A percentile compares a stretch with the other conserved stretches of the same genome.
phyloP scores from a whole-genome alignment of 768 basidiomycete species.

The Amanita pseudoporphyria region DNA sequence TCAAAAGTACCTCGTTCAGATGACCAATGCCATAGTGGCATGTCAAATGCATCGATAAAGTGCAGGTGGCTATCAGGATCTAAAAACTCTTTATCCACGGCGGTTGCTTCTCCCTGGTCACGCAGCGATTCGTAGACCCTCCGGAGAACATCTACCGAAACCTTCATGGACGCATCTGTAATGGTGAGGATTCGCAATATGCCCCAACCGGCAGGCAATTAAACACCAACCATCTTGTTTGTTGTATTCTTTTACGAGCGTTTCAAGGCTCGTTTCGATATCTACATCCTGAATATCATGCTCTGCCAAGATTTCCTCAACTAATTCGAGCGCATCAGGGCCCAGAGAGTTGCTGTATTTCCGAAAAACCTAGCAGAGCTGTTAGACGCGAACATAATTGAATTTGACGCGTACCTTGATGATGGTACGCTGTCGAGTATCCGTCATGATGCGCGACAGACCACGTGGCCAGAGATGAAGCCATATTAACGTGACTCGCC shows the following conservation, averaged over 20 bases:
- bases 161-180: conserved; percentile 76
- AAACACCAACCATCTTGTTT: conserved; percentile 67
- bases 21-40: conserved; percentile 94
- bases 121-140: conserved; percentile 72
- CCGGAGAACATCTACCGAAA: conserved; percentile 54
- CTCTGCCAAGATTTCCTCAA: conserved; percentile 61
- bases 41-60: conserved; percentile 86
- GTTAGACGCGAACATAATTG: not conserved
- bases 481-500: not conserved
- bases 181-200: not conserved
- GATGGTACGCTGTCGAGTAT: conserved; percentile 36
- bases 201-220: not conserved
- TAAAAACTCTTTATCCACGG: conserved; percentile 49
- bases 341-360: conserved; percentile 86
- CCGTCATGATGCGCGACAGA: conserved; percentile 28
- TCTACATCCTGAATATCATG: conserved; percentile 67
- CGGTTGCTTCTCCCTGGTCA: conserved; percentile 44
- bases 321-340: conserved; percentile 61
- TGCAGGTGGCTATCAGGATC: conserved; percentile 78
- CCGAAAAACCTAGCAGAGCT: conserved; percentile 53
- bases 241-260: conserved; percentile 79
- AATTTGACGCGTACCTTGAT: conserved; percentile 28
- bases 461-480: not conserved
- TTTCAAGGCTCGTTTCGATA: conserved; percentile 66
- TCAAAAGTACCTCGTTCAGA: conserved; percentile 80